Base-by-base conservation (phyloP, 2,329 filamentous ascomycete species). In the Cordyceps tenuipes region DNA sequence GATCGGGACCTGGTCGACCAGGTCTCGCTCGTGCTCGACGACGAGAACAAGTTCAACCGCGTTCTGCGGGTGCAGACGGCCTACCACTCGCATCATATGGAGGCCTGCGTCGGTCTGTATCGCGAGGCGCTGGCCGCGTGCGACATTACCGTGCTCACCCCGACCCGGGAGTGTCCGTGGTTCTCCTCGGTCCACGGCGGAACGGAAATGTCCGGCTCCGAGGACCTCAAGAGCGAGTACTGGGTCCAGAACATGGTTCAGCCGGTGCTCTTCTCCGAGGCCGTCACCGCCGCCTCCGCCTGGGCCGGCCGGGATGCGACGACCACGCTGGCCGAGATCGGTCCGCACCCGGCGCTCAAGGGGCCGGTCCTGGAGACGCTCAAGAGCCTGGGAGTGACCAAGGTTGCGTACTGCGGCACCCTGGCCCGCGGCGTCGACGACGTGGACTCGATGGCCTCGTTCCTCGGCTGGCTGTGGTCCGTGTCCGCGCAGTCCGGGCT, bases 31-130 rank as follows among this genome's bases (percentile, higher is more conserved):
- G 31, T 63, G 10, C 41, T 68, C 6, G 59, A 61, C 1, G 61
- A 55, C 15, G 55, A 50, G 5, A 49, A 60, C 21, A 46, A 63
- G 1, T 67, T 71, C 50, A 63, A 62, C 2, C 39, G 65, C n/a
- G 31, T 59, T 5, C 64, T 72, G 10, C 50, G 61, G 9, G 68
- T 71, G 3, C 63, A 68, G 51, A 67, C 55, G 23, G 70, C 70
- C 1, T 71, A 71, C 57, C 70, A 72, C 49, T 72, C 71, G 1
- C 65, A 67, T n/a, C 68, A 69, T 48, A 71, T 70, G 64, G 10
- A 47, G 29, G 39, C 41, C 2, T 60, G 26, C 31, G 59, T n/a
- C 31, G 34, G 29, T 8, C 12, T 44, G 26, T 61, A 55, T 19
- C 44, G 31, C 13, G 23, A 43, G n/a, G 53, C 53, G 17, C 52